Evolutionary conservation across 23 red algal species (phyloP).

Genomic region (Gracilaria vermiculophylla): DNA sequence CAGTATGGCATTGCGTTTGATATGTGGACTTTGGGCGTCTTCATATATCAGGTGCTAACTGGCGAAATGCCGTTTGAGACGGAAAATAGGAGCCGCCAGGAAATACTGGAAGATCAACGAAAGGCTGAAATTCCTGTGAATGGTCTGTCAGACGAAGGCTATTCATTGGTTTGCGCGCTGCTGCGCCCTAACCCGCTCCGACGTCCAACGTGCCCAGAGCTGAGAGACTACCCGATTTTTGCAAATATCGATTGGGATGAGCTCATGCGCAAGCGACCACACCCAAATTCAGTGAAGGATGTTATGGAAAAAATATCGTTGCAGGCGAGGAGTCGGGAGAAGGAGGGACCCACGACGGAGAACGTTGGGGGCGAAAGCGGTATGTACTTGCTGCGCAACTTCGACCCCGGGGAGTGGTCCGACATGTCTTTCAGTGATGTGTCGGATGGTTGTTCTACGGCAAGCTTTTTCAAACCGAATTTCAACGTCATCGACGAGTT

Average conservation of each 20-base stretch:
- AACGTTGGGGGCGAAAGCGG: slow-evolving; percentile 27
- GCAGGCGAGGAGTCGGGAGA: slow-evolving; percentile 20
- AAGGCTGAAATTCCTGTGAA: slow-evolving; percentile 65
- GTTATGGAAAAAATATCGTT: slow-evolving; percentile 62
- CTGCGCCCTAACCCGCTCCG: slow-evolving; percentile 49
- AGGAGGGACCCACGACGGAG: not conserved
- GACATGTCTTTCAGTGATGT: slow-evolving; percentile 54
- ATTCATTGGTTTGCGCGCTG: slow-evolving; percentile 49
- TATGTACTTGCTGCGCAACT: slow-evolving; percentile 64
- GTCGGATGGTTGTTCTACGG: slow-evolving; percentile 49
- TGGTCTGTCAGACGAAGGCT: slow-evolving; percentile 43
- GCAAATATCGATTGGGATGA: slow-evolving; percentile 63
- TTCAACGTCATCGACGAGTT: slow-evolving; percentile 37
- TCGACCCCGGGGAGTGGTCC: slow-evolving; percentile 62
- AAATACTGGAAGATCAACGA: slow-evolving; percentile 60
- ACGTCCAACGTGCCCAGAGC: slow-evolving; percentile 48
- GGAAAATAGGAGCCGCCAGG: slow-evolving; percentile 41
- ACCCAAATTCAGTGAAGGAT: slow-evolving; percentile 60
- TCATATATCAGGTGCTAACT: slow-evolving; percentile 74
- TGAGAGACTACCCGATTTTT: slow-evolving; percentile 68
- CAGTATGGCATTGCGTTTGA: slow-evolving; percentile 87
- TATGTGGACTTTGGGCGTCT: slow-evolving; percentile 80
- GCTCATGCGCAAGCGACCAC: slow-evolving; percentile 17
- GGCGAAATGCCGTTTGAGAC: slow-evolving; percentile 62
- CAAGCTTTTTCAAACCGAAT: slow-evolving; percentile 49